phyloP scores from a whole-genome alignment of 2,329 filamentous ascomycete genomes.

The Hypoxylon sp. region DNA sequence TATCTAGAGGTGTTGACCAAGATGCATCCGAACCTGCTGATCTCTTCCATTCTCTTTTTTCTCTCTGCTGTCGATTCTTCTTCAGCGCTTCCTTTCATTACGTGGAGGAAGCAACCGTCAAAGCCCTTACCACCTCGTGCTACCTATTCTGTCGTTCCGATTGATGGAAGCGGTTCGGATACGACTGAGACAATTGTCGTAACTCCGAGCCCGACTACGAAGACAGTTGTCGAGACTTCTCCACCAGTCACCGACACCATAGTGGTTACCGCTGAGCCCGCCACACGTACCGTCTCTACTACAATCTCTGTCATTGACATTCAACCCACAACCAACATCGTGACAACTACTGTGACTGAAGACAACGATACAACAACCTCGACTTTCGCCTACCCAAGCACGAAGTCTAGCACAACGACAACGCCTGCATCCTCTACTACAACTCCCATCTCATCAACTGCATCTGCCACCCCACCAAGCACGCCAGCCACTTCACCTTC shows the following conservation, averaged over 20 bases:
- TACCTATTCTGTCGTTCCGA: slow-evolving; percentile 58
- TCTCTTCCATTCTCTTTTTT: slow-evolving; percentile 48
- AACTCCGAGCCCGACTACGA: slow-evolving; percentile 51
- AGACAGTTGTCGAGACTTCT: slow-evolving; percentile 49
- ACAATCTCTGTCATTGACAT: slow-evolving; percentile 54
- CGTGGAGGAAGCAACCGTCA: slow-evolving; percentile 30
- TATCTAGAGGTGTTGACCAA: slow-evolving; percentile 46
- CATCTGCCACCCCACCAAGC: slow-evolving; percentile 28
- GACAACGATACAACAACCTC: slow-evolving; percentile 43
- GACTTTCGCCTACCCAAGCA: slow-evolving; percentile 18
- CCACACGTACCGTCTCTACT: slow-evolving; percentile 47
- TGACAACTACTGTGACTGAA: slow-evolving; percentile 47
- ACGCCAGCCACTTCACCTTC: slow-evolving; percentile 30
- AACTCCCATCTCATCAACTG: slow-evolving; percentile 11
- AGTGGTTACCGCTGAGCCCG: slow-evolving; percentile 47
- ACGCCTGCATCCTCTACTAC: slow-evolving; percentile 15
- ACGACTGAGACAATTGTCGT: slow-evolving; percentile 54
- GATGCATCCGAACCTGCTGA: slow-evolving; percentile 52
- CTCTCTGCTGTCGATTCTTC: slow-evolving; percentile 44
- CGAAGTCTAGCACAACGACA: slow-evolving; percentile 19
- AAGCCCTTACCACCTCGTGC: slow-evolving; percentile 52
- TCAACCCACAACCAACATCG: slow-evolving; percentile 39
- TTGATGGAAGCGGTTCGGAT: slow-evolving; percentile 52
- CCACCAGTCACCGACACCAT: slow-evolving; percentile 53
- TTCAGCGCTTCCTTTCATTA: slow-evolving; percentile 52